Conservation (phyloP, 2,329 filamentous ascomycete genomes). For the Fusarium sp. region DNA sequence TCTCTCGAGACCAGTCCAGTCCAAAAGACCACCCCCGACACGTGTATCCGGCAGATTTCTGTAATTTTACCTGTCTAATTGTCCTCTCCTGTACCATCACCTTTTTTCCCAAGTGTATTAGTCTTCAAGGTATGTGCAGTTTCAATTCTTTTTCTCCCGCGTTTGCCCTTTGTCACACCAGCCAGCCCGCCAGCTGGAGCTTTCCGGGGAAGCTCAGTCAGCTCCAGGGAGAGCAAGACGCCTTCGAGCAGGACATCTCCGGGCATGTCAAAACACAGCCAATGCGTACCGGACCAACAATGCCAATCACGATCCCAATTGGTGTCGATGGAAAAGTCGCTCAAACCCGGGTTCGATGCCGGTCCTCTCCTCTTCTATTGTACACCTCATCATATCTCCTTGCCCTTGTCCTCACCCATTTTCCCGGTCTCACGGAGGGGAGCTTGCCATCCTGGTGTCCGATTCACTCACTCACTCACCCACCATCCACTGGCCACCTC, state of each 20-base stretch:
- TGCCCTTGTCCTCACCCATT: conserved; percentile 25
- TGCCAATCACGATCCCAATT: conserved; percentile 31
- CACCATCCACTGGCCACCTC: conserved; percentile 26
- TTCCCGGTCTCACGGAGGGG: conserved; percentile 34
- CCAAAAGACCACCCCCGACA: conserved; percentile 38
- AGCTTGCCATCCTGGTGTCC: conserved; percentile 26
- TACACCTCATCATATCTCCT: conserved; percentile 12
- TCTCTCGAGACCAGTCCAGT: conserved; percentile 45
- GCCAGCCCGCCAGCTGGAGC: conserved; percentile 10
- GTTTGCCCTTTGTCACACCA: conserved; percentile 31
- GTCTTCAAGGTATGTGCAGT: conserved; percentile 41
- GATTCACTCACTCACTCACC: conserved; percentile 5
- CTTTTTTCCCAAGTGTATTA: conserved; percentile 34
- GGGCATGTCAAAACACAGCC: conserved; percentile 5
- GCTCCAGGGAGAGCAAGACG: conserved; percentile 16
- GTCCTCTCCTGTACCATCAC: conserved; percentile 28
- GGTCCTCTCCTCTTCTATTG: conserved; percentile 21
- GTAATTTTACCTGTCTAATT: conserved; percentile 31
- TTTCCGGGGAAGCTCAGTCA: conserved; percentile 22
- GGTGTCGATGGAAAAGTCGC: conserved; percentile 30
- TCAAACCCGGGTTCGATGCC: conserved; percentile 23
- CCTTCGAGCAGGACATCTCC: conserved; percentile 27
- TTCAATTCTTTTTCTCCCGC: conserved; percentile 22
- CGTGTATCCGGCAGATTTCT: conserved; percentile 33
- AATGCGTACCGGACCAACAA: conserved; percentile 7